Evolutionary conservation across 257 asterid species (phyloP).

Genomic region (Misopates orontium): DNA sequence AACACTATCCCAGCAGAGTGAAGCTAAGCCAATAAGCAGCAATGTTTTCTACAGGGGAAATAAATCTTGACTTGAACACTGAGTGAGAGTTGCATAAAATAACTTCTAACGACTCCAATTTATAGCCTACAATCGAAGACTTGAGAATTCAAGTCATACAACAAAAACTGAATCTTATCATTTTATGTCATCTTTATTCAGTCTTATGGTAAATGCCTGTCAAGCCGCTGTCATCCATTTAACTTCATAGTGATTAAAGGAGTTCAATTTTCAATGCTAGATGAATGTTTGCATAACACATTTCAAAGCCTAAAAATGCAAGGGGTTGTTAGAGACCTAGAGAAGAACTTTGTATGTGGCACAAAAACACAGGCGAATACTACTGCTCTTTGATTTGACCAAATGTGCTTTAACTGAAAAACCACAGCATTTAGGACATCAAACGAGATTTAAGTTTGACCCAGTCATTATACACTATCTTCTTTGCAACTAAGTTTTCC

Average conservation of each 20-base stretch:
- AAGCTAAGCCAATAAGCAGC: no score
- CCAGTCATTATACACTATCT: background rate
- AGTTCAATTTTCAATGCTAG: background rate
- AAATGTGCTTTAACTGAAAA: background rate
- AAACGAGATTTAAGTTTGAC: no score
- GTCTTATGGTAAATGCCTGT: background rate
- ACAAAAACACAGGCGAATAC: background rate
- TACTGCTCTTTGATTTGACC: constrained; percentile 11
- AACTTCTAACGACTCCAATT: constrained; percentile 1
- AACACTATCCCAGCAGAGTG: constrained; percentile 8
- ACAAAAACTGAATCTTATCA: constrained; percentile 12
- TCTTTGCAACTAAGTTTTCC: background rate
- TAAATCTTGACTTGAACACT: background rate
- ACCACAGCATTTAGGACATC: background rate
- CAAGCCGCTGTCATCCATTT: constrained; percentile 6
- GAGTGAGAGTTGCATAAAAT: background rate
- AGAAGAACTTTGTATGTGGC: background rate
- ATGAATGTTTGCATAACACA: background rate
- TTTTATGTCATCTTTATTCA: background rate
- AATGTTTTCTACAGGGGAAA: background rate
- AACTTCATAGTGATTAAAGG: background rate
- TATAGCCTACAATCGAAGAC: background rate
- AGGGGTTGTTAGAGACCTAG: background rate
- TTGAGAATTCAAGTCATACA: constrained; percentile 15
- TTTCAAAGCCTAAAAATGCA: background rate